Conservation (phyloP, 345 rosid species). For the Linum tenue region DNA sequence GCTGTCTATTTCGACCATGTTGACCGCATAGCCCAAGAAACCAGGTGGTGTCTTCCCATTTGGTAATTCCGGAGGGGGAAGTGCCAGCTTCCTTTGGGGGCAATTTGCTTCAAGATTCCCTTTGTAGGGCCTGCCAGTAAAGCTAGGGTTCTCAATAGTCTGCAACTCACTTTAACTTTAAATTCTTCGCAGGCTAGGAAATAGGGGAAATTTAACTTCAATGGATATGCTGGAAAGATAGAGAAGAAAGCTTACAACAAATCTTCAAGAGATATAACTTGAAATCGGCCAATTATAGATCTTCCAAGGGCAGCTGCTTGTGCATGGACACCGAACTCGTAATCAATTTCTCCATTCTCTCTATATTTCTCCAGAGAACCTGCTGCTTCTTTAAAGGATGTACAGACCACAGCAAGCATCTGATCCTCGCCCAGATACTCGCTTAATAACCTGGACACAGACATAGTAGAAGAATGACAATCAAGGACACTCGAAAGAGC, state of each 20-base stretch:
- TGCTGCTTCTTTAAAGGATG: slow-evolving; percentile 27
- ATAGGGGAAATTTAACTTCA: not conserved
- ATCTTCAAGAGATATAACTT: slow-evolving; percentile 42
- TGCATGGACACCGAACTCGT: slow-evolving; percentile 24
- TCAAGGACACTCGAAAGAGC: not conserved
- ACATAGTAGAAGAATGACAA: not conserved
- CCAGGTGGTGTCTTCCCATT: slow-evolving; percentile 35
- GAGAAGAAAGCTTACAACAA: slow-evolving; percentile 26
- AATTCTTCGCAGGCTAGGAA: not conserved
- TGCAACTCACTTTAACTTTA: not conserved
- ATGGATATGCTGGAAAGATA: not conserved
- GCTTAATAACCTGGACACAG: slow-evolving; percentile 37
- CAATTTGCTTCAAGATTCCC: slow-evolving; percentile 20
- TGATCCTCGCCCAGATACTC: slow-evolving; percentile 57
- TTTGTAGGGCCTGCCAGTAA: slow-evolving; percentile 23
- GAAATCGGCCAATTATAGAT: slow-evolving; percentile 36
- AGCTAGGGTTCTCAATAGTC: not conserved
- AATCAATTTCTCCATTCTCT: slow-evolving; percentile 28
- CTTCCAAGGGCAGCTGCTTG: slow-evolving; percentile 32
- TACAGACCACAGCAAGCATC: slow-evolving; percentile 59
- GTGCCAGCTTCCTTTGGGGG: slow-evolving; percentile 34
- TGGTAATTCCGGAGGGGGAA: slow-evolving; percentile 34
- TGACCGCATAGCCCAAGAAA: slow-evolving; percentile 60
- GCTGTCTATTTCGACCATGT: slow-evolving; percentile 36
- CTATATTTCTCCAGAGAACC: slow-evolving; percentile 26